phyloP scores from a whole-genome alignment of 441 rosid genomes.

The Populus hybrid region DNA sequence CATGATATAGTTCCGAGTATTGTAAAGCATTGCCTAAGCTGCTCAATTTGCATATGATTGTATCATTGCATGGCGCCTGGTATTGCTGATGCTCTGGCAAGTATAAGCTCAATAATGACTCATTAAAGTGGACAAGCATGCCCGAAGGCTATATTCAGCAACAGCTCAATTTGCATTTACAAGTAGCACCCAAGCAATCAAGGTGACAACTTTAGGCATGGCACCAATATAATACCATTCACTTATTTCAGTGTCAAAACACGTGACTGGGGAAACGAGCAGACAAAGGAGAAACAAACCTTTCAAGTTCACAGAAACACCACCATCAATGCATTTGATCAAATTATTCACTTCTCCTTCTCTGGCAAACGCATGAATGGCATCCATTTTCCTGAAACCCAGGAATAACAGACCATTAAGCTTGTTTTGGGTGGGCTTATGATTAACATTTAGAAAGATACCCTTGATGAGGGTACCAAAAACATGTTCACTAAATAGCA shows the following conservation, averaged over 20 bases:
- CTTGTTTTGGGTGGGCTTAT: background rate
- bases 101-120: background rate
- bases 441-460: background rate
- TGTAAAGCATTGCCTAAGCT: background rate
- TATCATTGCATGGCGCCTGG: background rate
- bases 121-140: background rate
- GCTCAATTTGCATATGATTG: background rate
- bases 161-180: background rate
- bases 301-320: constrained; percentile 62
- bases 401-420: constrained; percentile 3
- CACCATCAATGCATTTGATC: constrained; percentile 65
- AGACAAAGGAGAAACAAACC: constrained; percentile 42
- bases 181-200: background rate
- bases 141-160: background rate
- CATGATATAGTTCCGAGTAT: background rate
- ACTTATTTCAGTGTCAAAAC: background rate
- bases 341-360: constrained; percentile 79
- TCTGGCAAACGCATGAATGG: constrained; percentile 84
- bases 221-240: background rate
- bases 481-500: background rate
- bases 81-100: background rate
- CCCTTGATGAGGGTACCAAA: background rate
- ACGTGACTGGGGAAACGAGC: background rate
- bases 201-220: background rate
- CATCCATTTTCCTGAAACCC: constrained; percentile 76